Evolutionary conservation across 2,329 filamentous ascomycete species (phyloP).

Genomic region (Penicillium sp.): DNA sequence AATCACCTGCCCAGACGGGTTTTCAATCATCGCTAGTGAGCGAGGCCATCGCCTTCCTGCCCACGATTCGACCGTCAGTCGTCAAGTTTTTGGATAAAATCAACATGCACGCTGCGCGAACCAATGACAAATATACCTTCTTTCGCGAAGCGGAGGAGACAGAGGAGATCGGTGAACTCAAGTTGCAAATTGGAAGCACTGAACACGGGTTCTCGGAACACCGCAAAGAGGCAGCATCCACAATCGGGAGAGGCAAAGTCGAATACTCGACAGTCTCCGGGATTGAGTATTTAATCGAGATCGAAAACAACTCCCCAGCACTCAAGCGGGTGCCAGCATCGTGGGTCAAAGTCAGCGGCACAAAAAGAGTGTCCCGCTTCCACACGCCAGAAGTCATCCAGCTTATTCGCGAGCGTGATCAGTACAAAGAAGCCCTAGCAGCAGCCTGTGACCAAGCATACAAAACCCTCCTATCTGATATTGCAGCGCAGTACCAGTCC

Average conservation of each 20-base stretch:
- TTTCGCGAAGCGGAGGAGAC: conserved; percentile 86
- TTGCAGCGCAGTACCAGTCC: conserved; percentile 81
- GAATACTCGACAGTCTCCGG: conserved; percentile 81
- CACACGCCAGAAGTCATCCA: conserved; percentile 88
- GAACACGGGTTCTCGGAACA: conserved; percentile 86
- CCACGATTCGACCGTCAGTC: conserved; percentile 71
- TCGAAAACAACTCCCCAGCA: conserved; percentile 68
- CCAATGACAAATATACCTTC: conserved; percentile 91
- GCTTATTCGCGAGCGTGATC: conserved; percentile 82
- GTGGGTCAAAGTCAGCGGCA: conserved; percentile 93
- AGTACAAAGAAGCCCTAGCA: conserved; percentile 89
- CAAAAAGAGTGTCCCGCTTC: conserved; percentile 87
- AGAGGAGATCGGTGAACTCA: conserved; percentile 83
- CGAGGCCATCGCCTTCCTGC: conserved; percentile 71
- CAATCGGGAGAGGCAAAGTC: conserved; percentile 70
- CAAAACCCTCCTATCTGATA: conserved; percentile 65
- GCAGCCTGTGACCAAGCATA: conserved; percentile 90
- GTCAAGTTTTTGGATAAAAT: conserved; percentile 78
- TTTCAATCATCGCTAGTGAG: conserved; percentile 71
- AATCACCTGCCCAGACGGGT: conserved; percentile 63
- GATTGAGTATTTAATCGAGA: conserved; percentile 93
- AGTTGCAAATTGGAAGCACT: conserved; percentile 85
- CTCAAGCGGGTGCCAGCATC: conserved; percentile 88
- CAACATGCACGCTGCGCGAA: conserved; percentile 76
- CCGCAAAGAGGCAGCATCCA: conserved; percentile 67